Conservation (phyloP, 306 rosid genomes). For the Dalbergia cochinchinensis region DNA sequence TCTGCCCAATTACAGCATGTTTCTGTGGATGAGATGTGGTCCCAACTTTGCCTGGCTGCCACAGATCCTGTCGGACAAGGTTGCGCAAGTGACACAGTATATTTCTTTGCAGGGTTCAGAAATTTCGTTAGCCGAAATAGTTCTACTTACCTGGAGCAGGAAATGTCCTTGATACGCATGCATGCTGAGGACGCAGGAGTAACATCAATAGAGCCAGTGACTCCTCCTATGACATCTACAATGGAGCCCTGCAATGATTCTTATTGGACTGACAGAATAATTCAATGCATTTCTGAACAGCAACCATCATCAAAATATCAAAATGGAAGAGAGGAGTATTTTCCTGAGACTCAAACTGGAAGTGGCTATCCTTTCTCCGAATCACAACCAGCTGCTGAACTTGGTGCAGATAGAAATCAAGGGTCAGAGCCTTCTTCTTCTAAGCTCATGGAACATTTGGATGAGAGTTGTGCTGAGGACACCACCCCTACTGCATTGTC, state of each 20-base stretch:
- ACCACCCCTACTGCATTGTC: slow-evolving; percentile 68
- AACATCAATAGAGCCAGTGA: slow-evolving; percentile 41
- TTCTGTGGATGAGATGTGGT: slow-evolving; percentile 56
- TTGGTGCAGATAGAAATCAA: slow-evolving; percentile 23
- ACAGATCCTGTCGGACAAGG: slow-evolving; percentile 52
- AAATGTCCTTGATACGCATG: slow-evolving; percentile 35
- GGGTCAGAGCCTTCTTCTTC: slow-evolving; percentile 42
- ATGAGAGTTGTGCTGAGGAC: slow-evolving; percentile 47
- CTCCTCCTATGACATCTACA: slow-evolving; percentile 37
- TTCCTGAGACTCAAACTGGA: slow-evolving; percentile 31
- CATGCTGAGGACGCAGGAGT: slow-evolving; percentile 50
- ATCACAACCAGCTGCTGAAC: slow-evolving; percentile 38
- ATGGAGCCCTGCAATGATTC: slow-evolving; percentile 59
- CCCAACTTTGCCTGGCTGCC: slow-evolving; percentile 62
- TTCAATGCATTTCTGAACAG: slow-evolving; percentile 60
- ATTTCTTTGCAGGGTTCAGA: slow-evolving; percentile 61
- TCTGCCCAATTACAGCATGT: slow-evolving; percentile 38
- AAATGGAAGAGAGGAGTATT: slow-evolving; percentile 45
- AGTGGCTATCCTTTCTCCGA: slow-evolving; percentile 27
- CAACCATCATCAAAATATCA: slow-evolving; percentile 45
- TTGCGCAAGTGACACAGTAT: slow-evolving; percentile 37
- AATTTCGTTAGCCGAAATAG: slow-evolving; percentile 43
- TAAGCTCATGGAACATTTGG: slow-evolving; percentile 38
- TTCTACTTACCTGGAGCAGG: slow-evolving; percentile 48
- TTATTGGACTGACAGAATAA: slow-evolving; percentile 74